phyloP scores from a whole-genome alignment of 208 protist genomes.

The Angomonas deanei region DNA sequence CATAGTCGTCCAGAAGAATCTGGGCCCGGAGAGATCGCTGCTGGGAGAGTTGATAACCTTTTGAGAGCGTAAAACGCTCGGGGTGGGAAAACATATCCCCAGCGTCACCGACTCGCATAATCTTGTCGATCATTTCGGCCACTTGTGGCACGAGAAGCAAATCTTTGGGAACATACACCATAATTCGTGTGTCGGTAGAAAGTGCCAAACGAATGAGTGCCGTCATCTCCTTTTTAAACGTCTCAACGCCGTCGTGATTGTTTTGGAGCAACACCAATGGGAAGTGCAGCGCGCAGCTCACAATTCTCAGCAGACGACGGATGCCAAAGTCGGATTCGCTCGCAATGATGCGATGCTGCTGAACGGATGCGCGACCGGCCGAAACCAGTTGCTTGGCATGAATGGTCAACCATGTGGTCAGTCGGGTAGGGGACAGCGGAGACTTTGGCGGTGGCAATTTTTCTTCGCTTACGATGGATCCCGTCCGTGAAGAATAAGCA shows the following conservation, averaged over 20 bases:
- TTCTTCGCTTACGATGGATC: neutral
- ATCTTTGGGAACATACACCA: slow-evolving; percentile 48
- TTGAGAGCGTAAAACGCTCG: slow-evolving; percentile 42
- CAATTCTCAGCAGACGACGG: slow-evolving; percentile 48
- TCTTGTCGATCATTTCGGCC: slow-evolving; percentile 37
- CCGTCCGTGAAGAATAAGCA: neutral
- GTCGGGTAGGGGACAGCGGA: slow-evolving; percentile 27
- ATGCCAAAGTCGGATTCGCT: slow-evolving; percentile 39
- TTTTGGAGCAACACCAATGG: slow-evolving; percentile 47
- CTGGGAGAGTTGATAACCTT: slow-evolving; percentile 16
- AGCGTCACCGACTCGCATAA: slow-evolving; percentile 63
- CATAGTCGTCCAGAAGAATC: slow-evolving; percentile 29
- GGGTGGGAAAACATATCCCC: slow-evolving; percentile 59
- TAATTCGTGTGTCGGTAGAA: slow-evolving; percentile 39
- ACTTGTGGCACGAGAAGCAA: slow-evolving; percentile 42
- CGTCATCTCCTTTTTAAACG: slow-evolving; percentile 49
- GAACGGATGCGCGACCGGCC: slow-evolving; percentile 30
- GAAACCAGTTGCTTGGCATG: slow-evolving; percentile 20
- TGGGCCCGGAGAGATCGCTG: slow-evolving; percentile 23
- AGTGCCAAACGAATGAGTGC: slow-evolving; percentile 39
- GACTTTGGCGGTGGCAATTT: neutral
- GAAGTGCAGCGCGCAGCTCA: slow-evolving; percentile 35
- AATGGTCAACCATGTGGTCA: slow-evolving; percentile 52
- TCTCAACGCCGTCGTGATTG: slow-evolving; percentile 12
- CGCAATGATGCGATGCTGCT: slow-evolving; percentile 21